phyloP scores from a whole-genome alignment of 2,329 filamentous ascomycete genomes.

The Penicillium expansum region DNA sequence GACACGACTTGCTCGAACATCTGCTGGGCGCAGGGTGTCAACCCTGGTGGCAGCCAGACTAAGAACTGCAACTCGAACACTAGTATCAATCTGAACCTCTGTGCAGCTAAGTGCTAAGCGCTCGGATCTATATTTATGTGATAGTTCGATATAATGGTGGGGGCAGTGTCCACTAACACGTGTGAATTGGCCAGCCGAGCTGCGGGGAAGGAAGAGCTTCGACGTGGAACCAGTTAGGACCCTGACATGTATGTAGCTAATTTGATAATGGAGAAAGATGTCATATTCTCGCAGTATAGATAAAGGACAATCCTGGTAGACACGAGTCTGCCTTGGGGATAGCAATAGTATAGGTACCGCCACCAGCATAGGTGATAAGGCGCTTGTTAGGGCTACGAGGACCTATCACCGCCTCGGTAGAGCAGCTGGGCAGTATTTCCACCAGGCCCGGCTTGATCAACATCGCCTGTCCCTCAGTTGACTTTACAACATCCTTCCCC shows the following conservation, averaged over 20 bases:
- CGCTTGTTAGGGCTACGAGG: constrained; percentile 6
- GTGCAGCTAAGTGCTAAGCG: constrained; percentile 26
- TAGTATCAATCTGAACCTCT: constrained; percentile 33
- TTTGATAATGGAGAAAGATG: neutral
- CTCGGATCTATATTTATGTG: neutral
- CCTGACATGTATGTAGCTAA: neutral
- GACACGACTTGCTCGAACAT: constrained; percentile 27
- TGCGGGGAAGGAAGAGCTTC: neutral
- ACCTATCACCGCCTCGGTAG: constrained; percentile 4
- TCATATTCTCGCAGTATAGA: neutral
- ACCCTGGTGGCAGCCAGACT: constrained; percentile 32
- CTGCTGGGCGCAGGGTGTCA: constrained; percentile 33
- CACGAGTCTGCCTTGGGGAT: neutral
- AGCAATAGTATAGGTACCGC: neutral
- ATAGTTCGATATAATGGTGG: neutral
- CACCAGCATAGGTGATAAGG: too few species aligned
- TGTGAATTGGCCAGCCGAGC: constrained; percentile 1
- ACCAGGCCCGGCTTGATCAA: constrained; percentile 3
- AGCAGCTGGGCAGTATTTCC: constrained; percentile 6
- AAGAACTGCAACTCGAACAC: constrained; percentile 27
- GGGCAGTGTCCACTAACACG: neutral
- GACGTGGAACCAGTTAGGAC: neutral
- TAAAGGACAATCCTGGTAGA: neutral
- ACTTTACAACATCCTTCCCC: constrained; percentile 14
- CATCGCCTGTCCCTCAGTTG: constrained; percentile 11